Evolutionary conservation across 2,329 filamentous ascomycete genomes (phyloP), one percentile per base, ranked within the genome.

Genomic region (Colletotrichum magnum): DNA sequence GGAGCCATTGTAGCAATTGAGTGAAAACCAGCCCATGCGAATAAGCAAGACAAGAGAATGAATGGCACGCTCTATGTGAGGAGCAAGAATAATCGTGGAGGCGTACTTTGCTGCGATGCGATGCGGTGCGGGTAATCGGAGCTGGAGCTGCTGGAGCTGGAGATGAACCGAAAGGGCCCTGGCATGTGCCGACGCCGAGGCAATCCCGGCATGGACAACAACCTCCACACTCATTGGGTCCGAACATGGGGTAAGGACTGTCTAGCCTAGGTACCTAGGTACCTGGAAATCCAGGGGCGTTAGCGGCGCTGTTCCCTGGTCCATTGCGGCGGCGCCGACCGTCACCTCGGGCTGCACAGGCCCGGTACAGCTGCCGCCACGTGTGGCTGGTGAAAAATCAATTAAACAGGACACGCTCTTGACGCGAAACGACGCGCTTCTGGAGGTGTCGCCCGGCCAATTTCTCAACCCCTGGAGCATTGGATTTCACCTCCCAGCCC

Each of bases 1-100:
- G 85, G 81, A 74, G 83, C 79, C 85, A 87, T 87, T 70, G 58
- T 72, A 56, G 26, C 58, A 50, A 58, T 69, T 54, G 39, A 51
- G n/a, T 16, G 21, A 15, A 36, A 43, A 56, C 56, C 16, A 56
- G 57, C 51, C 57, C 62, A 66, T 69, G 7, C 39, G 26, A 56
- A 32, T 4, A 6, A 21, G 12, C 16, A n/a, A 47, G 24, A 50
- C 28, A 52, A 6, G 7, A 61, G 24, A 48, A 61, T 24, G 51
- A 69, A 53, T 52, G 52, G 45, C 32, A 16, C 24, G 43, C 51
- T 58, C 51, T 57, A 52, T n/a, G 28, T n/a, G 16, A 18, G 57
- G 56, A 57, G 51, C 51, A 67, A 52, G 26, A 32, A 36, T 10
- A 39, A 16, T 43, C 26, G 36, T 24, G 15, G 36, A 18, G 43